Evolutionary conservation across 768 basidiomycete species (phyloP).

Genomic region (Auricularia auricula-judae): DNA sequence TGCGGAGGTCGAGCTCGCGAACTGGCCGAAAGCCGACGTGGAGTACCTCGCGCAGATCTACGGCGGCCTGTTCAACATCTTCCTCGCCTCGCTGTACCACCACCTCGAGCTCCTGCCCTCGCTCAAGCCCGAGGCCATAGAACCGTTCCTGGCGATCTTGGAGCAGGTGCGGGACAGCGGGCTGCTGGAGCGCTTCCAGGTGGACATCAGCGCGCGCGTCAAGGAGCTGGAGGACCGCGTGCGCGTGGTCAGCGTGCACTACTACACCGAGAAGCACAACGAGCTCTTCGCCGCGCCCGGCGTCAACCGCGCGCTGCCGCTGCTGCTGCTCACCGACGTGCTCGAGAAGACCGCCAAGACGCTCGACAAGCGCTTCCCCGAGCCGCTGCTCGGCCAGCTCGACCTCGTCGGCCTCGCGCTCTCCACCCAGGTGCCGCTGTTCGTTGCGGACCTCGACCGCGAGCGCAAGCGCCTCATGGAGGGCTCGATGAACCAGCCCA

Average conservation of each 20-base stretch:
- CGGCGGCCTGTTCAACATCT: constrained; percentile 71
- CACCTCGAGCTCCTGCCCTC: constrained; percentile 66
- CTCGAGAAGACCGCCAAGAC: constrained; percentile 76
- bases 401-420: constrained; percentile 69
- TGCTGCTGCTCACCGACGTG: constrained; percentile 79
- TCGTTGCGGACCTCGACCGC: constrained; percentile 53
- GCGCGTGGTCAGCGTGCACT: constrained; percentile 44
- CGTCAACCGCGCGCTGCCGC: constrained; percentile 69
- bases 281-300: constrained; percentile 60
- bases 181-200: constrained; percentile 59
- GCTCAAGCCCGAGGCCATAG: constrained; percentile 60
- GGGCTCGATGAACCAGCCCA: constrained; percentile 77
- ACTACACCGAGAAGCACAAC: constrained; percentile 51
- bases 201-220: constrained; percentile 59
- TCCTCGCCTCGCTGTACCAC: constrained; percentile 77
- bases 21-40: constrained; percentile 74
- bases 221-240: constrained; percentile 58
- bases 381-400: constrained; percentile 64
- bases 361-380: constrained; percentile 78
- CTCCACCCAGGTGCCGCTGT: constrained; percentile 55
- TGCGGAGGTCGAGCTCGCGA: constrained; percentile 55
- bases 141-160: constrained; percentile 54
- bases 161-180: constrained; percentile 60
- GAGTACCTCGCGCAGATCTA: constrained; percentile 62
- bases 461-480: constrained; percentile 68